These are phyloP conservation scores for Agaricales sp. DNA, from an alignment of 1,284 basidiomycete genomes.

Conservation along the genomic window DNA sequence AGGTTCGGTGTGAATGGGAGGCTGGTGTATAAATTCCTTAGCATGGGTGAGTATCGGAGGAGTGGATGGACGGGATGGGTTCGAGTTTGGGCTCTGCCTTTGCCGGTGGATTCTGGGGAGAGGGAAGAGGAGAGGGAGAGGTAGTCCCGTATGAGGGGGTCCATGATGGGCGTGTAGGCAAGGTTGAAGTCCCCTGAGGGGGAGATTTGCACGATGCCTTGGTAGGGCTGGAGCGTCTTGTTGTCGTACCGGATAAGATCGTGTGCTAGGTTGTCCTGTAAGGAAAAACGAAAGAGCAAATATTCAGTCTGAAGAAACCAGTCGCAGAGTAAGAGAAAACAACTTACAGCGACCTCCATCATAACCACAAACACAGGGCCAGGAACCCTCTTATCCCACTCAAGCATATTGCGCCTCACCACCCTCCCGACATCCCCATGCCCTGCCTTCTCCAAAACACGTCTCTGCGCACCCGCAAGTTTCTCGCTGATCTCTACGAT, in stretches of 20 bases:
- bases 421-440: slow-evolving; percentile 59
- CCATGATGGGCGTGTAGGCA: slow-evolving; percentile 77
- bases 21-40: slow-evolving; percentile 55
- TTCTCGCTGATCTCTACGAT: slow-evolving; percentile 91
- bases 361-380: slow-evolving; percentile 91
- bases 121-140: slow-evolving; percentile 53
- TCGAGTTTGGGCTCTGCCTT: too few species aligned
- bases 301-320: too few species aligned
- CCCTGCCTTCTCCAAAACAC: slow-evolving; percentile 40
- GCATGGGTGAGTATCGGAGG: slow-evolving; percentile 38
- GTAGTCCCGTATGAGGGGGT: slow-evolving; percentile 75
- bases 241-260: slow-evolving; percentile 90
- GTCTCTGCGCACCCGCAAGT: slow-evolving; percentile 65
- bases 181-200: slow-evolving; percentile 78
- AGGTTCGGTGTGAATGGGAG: slow-evolving; percentile 91
- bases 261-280: slow-evolving; percentile 93
- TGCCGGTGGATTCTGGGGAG: too few species aligned
- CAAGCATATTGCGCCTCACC: slow-evolving; percentile 79
- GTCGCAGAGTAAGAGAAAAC: too few species aligned
- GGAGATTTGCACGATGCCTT: slow-evolving; percentile 80
- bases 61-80: slow-evolving; percentile 46
- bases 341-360: slow-evolving; percentile 86
- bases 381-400: slow-evolving; percentile 69
- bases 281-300: slow-evolving; percentile 5
- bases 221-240: slow-evolving; percentile 68